Conservation (phyloP, 1,284 basidiomycete genomes). For the Pyrrhoderma noxium region DNA sequence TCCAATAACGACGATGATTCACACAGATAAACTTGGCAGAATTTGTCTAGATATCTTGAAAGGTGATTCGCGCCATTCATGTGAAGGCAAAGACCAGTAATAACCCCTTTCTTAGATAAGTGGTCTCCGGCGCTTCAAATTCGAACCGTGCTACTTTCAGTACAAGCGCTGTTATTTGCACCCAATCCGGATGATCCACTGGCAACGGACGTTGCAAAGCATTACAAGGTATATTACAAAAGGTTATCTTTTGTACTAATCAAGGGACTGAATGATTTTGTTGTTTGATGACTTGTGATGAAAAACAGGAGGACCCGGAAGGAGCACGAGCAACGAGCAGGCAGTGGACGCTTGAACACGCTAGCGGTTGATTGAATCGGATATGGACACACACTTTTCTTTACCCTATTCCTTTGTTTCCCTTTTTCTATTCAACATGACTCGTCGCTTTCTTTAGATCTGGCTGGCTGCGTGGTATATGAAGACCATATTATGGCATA, state of each 20-base stretch:
- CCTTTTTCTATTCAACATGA: no score
- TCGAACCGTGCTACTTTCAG: constrained; percentile 91
- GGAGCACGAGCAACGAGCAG: constrained; percentile 84
- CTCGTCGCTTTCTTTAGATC: no score
- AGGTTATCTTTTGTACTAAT: not conserved
- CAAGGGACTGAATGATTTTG: not conserved
- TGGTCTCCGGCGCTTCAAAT: constrained; percentile 99
- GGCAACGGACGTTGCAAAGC: constrained; percentile 95
- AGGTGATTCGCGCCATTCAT: constrained; percentile 38
- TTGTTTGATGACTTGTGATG: not conserved
- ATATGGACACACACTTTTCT: not conserved
- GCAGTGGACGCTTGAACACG: constrained; percentile 90
- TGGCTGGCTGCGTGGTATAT: no score
- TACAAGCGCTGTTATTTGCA: constrained; percentile 92
- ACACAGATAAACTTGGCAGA: constrained; percentile 88
- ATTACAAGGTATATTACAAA: constrained; percentile 77
- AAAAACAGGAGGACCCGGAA: constrained; percentile 71
- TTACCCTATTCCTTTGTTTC: no score
- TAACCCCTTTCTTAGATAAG: constrained; percentile 61
- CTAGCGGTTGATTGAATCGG: constrained; percentile 27
- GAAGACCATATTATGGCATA: no score
- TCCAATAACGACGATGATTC: not conserved
- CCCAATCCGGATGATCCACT: constrained; percentile 99
- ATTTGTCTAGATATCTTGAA: constrained; percentile 99
- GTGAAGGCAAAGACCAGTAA: not conserved